Percentiles rank a stretch among this genome's conserved stretches.
Evolutionary conservation across 257 asterid species (phyloP).

Genomic region (Nyctanthes arbortristis): DNA sequence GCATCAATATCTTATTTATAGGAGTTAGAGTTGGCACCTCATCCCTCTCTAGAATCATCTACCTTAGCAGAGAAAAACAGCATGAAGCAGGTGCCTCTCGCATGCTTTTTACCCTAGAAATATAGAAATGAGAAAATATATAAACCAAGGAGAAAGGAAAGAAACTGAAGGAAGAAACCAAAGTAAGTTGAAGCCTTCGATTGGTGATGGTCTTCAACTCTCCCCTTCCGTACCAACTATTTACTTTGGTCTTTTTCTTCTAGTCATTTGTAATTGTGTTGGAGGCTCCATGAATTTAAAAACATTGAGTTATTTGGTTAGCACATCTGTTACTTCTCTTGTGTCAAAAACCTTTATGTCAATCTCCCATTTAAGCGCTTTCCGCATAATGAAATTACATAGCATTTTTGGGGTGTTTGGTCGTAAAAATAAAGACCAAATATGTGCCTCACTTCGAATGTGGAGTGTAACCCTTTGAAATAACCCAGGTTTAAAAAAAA

Average conservation of each 20-base stretch:
- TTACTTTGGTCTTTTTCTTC: background rate
- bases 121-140: background rate
- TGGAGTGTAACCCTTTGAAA: too few relatives aligned
- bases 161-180: background rate
- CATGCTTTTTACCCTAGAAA: too few relatives aligned
- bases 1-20: background rate
- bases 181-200: background rate
- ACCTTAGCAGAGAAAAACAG: background rate
- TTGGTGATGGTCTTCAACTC: background rate
- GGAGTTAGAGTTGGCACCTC: background rate
- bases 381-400: too few relatives aligned
- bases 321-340: too few relatives aligned
- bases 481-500: too few relatives aligned
- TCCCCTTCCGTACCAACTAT: background rate
- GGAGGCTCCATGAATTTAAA: background rate
- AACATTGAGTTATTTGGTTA: background rate
- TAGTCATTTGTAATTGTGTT: background rate
- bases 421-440: too few relatives aligned
- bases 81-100: too few relatives aligned
- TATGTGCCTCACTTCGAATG: too few relatives aligned
- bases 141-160: background rate
- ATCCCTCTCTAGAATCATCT: background rate
- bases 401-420: too few relatives aligned
- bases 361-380: too few relatives aligned
- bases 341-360: too few relatives aligned